phyloP scores from a whole-genome alignment of 352 stramenopile species.

The Detonula confervacea region DNA sequence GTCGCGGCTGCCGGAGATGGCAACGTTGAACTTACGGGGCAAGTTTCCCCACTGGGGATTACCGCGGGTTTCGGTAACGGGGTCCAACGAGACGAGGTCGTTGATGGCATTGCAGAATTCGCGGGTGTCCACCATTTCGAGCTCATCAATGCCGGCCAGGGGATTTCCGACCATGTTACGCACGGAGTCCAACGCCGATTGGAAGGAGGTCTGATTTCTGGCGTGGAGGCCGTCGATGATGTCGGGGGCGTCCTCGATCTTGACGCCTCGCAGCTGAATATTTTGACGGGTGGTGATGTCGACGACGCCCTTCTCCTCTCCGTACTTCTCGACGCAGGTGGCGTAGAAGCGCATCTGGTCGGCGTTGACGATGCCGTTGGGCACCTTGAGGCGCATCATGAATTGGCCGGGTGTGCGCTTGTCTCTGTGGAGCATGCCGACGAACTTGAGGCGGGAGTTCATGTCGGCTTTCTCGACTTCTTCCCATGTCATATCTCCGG shows the following conservation, averaged over 20 bases:
- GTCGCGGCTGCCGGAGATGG: slow-evolving; percentile 83
- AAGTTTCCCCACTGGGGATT: slow-evolving; percentile 86
- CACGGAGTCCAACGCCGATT: slow-evolving; percentile 86
- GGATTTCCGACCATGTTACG: slow-evolving; percentile 88
- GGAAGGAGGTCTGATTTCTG: slow-evolving; percentile 83
- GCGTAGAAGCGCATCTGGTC: slow-evolving; percentile 87
- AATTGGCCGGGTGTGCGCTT: slow-evolving; percentile 88
- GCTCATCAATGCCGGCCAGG: slow-evolving; percentile 86
- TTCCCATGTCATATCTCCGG: slow-evolving; percentile 82
- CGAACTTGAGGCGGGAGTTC: slow-evolving; percentile 78
- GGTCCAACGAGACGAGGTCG: slow-evolving; percentile 82
- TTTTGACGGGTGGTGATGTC: slow-evolving; percentile 88
- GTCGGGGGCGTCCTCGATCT: slow-evolving; percentile 84
- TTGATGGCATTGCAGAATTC: slow-evolving; percentile 84
- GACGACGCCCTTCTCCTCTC: slow-evolving; percentile 80
- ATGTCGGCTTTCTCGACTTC: slow-evolving; percentile 80
- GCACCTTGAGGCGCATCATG: slow-evolving; percentile 88
- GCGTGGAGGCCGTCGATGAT: slow-evolving; percentile 86
- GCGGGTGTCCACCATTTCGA: slow-evolving; percentile 87
- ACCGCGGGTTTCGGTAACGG: slow-evolving; percentile 74
- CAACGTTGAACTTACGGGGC: slow-evolving; percentile 89
- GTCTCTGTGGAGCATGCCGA: slow-evolving; percentile 83
- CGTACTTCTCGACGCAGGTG: slow-evolving; percentile 85
- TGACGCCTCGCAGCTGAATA: slow-evolving; percentile 87
- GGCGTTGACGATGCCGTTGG: slow-evolving; percentile 87